Base-by-base conservation (phyloP, 441 rosid species). In the Codiaeum variegatum region DNA sequence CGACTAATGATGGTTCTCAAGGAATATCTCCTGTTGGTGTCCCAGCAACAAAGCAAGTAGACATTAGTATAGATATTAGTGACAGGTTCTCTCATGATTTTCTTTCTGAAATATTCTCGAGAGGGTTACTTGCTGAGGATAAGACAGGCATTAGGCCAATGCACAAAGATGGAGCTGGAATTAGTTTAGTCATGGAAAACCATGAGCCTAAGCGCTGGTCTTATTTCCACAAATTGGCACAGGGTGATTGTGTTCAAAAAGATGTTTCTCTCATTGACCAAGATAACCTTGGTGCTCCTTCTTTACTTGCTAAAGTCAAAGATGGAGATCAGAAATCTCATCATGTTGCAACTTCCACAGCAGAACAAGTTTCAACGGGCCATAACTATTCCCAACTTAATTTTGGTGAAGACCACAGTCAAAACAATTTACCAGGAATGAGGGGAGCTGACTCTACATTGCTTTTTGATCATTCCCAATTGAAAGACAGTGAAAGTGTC, bases 141-240 rank as follows among this genome's bases (percentile, higher is more conserved):
- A 71, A 82, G 40, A 66, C 84, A 76, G 85, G 76, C 78, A 62
- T 63, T 73, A 71, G 65, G 70, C 82, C 83, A 32, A 66, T 82
- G 79, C 88, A 82, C 75, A 84, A 74, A 74, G 93, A 87, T 79
- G 92, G 91, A 81, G 87, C 88, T 72, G 96, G 90, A n/a, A 77
- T 83, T 59, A 94, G 91, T 76, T 80, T 90, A 77, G 82, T 86
- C 80, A 77, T 90, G 88, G 88, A 86, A 84, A 90, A 86, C 81
- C 90, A 76, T 75, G 94, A 94, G 62, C 96, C 92, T 68, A 91
- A 89, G 83, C 88, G 42, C 67, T 90, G 97, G 96, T 94, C 98
- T 9, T 88, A 90, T 79, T 90, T 91, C 80, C 93, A 85, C 75
- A 89, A 87, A 66, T 73, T 93, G 85, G 98, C 93, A 4, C 85